Conservation (phyloP, 495 filamentous ascomycete species). For the Lasiosphaeria ovina region DNA sequence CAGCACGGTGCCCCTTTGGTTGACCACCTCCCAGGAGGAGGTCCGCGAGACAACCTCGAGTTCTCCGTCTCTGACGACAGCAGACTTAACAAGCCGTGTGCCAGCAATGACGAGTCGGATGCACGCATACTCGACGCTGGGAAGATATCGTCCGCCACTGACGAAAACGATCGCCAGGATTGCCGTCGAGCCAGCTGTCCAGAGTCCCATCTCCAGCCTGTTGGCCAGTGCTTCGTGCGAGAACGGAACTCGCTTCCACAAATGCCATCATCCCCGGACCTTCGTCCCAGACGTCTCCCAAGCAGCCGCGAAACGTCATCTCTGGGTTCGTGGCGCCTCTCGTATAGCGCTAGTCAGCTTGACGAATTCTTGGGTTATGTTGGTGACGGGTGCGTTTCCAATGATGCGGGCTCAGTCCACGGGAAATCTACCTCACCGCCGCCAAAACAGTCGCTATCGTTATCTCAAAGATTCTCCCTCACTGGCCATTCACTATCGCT, state of each 20-base stretch:
- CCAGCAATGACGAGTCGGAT: slow-evolving; percentile 4
- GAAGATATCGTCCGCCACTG: neutral
- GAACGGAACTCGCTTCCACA: slow-evolving; percentile 24
- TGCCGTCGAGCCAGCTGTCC: slow-evolving; percentile 28
- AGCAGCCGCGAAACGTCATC: slow-evolving; percentile 33
- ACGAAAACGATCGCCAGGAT: slow-evolving; percentile 14
- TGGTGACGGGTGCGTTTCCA: slow-evolving; percentile 13
- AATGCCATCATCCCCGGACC: slow-evolving; percentile 30
- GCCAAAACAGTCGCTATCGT: neutral
- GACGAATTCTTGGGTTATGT: slow-evolving; percentile 18
- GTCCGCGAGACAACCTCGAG: slow-evolving; percentile 42
- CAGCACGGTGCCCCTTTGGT: slow-evolving; percentile 14
- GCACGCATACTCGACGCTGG: neutral
- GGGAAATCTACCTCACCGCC: slow-evolving; percentile 10
- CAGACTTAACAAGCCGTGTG: slow-evolving; percentile 7
- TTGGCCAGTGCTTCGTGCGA: slow-evolving; percentile 11
- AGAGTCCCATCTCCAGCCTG: slow-evolving; percentile 8
- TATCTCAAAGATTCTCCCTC: slow-evolving; percentile 1
- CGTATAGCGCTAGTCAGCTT: slow-evolving; percentile 37
- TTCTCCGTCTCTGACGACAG: slow-evolving; percentile 30
- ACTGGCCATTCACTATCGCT: slow-evolving; percentile 15
- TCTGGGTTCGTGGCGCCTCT: slow-evolving; percentile 39
- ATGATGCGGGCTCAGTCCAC: slow-evolving; percentile 8
- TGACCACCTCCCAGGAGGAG: slow-evolving; percentile 32
- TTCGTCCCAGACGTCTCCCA: slow-evolving; percentile 30